These are phyloP conservation scores for Coemansia sp. DNA, from an alignment of 192 early-diverging fungal species.

Conservation along the genomic window DNA sequence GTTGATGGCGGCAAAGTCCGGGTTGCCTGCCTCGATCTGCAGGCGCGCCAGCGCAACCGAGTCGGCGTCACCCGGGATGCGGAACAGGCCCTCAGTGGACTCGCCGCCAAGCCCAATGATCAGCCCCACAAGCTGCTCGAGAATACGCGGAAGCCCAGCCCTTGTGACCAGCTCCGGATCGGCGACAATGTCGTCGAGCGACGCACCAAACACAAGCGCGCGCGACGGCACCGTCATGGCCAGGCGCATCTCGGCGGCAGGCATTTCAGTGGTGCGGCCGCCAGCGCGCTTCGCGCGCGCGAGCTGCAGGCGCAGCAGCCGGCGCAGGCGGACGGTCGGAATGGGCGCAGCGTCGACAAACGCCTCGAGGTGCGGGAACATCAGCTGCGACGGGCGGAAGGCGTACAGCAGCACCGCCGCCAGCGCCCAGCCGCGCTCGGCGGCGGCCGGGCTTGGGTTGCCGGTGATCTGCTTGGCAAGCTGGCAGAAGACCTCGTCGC, in stretches of 20 bases:
- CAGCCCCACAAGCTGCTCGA: constrained; percentile 74
- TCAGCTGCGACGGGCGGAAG: constrained; percentile 88
- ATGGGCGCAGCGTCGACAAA: constrained; percentile 60
- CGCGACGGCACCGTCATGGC: constrained; percentile 78
- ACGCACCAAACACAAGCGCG: constrained; percentile 86
- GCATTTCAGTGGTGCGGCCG: constrained; percentile 69
- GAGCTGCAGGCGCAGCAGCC: constrained; percentile 57
- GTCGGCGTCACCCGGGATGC: constrained; percentile 91
- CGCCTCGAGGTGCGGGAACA: constrained; percentile 78
- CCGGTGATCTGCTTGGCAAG: constrained; percentile 83
- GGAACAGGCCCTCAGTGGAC: constrained; percentile 90
- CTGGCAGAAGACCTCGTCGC: constrained; percentile 96
- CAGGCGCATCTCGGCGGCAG: constrained; percentile 67
- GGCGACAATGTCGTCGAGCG: constrained; percentile 82
- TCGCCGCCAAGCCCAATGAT: constrained; percentile 77
- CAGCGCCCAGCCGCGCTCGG: constrained; percentile 84
- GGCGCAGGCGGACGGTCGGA: constrained; percentile 16
- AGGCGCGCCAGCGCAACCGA: constrained; percentile 72
- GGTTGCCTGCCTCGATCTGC: constrained; percentile 80
- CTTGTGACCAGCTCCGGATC: constrained; percentile 41
- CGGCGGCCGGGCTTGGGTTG: constrained; percentile 63
- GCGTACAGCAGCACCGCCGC: constrained; percentile 78
- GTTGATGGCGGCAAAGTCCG: constrained; percentile 67
- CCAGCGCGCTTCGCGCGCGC: constrained; percentile 77
- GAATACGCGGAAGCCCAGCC: constrained; percentile 70